A percentile compares a stretch with the other conserved stretches of the same genome.
Evolutionary conservation across 2,329 filamentous ascomycete species (phyloP).

Genomic region (Byssothecium circinans): DNA sequence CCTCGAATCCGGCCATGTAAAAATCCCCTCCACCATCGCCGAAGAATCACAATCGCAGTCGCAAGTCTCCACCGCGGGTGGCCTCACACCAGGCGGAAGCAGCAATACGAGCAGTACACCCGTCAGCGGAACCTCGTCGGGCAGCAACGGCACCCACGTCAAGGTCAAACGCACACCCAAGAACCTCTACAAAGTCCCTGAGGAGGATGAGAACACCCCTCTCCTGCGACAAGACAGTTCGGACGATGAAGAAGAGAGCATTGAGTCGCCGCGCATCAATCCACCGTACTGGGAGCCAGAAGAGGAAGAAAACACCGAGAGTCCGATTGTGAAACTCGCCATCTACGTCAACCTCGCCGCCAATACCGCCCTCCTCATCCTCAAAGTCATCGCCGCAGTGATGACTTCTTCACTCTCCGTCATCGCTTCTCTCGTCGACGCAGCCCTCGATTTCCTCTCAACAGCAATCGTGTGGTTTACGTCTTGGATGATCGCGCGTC

Average conservation of each 20-base stretch:
- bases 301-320: slow-evolving; percentile 73
- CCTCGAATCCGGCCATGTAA: slow-evolving; percentile 58
- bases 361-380: slow-evolving; percentile 71
- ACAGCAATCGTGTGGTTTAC: slow-evolving; percentile 82
- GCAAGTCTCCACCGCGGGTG: slow-evolving; percentile 18
- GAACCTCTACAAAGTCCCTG: slow-evolving; percentile 74
- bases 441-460: slow-evolving; percentile 76
- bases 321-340: slow-evolving; percentile 77
- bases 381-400: slow-evolving; percentile 76
- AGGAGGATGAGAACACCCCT: slow-evolving; percentile 66
- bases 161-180: slow-evolving; percentile 65
- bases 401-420: slow-evolving; percentile 82
- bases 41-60: slow-evolving; percentile 57
- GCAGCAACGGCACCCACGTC: slow-evolving; percentile 36
- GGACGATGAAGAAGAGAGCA: slow-evolving; percentile 47
- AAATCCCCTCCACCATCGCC: slow-evolving; percentile 73
- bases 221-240: slow-evolving; percentile 49
- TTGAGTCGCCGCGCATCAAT: slow-evolving; percentile 50
- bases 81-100: slow-evolving; percentile 17
- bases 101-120: slow-evolving; percentile 19
- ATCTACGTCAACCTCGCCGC: slow-evolving; percentile 84
- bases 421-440: slow-evolving; percentile 76
- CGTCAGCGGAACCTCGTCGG: slow-evolving; percentile 23
- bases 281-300: slow-evolving; percentile 69
- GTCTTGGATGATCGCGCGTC: slow-evolving; percentile 71